phyloP scores from a whole-genome alignment of 2,329 filamentous ascomycete species.

The Mariannaea sp. region DNA sequence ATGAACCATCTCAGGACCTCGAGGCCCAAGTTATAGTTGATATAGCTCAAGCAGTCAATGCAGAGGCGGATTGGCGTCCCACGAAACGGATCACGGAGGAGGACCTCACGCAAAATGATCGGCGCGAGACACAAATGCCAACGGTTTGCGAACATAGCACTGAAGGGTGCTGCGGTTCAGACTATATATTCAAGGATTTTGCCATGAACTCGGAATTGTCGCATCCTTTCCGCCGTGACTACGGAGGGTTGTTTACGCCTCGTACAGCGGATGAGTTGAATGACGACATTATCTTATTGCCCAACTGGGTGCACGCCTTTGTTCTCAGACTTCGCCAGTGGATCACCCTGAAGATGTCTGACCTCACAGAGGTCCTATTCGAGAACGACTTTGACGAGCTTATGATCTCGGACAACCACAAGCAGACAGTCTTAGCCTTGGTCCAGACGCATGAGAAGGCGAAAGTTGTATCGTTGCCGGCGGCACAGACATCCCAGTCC shows the following conservation, averaged over 20 bases:
- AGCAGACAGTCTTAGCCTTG: constrained; percentile 16
- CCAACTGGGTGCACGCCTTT: constrained; percentile 13
- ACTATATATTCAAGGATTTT: constrained; percentile 8
- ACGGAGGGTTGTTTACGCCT: constrained; percentile 1
- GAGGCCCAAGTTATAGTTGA: constrained; percentile 1
- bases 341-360: constrained; percentile 14
- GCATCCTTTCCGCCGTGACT: background rate
- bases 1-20: background rate
- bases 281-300: constrained; percentile 10
- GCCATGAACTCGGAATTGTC: background rate
- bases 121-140: background rate
- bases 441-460: constrained; percentile 25
- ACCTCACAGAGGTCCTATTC: constrained; percentile 11
- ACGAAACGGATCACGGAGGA: background rate
- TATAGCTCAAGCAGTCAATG: background rate
- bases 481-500: background rate
- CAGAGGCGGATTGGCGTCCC: background rate
- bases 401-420: constrained; percentile 19
- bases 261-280: constrained; percentile 9
- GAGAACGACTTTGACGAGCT: constrained; percentile 23
- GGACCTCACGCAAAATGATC: background rate
- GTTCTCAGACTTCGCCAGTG: constrained; percentile 19
- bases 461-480: background rate
- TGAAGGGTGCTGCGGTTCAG: constrained; percentile 7
- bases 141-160: background rate